Evolutionary conservation across 139 green algal species (phyloP).

Genomic region (Edaphochlamys debaryana): DNA sequence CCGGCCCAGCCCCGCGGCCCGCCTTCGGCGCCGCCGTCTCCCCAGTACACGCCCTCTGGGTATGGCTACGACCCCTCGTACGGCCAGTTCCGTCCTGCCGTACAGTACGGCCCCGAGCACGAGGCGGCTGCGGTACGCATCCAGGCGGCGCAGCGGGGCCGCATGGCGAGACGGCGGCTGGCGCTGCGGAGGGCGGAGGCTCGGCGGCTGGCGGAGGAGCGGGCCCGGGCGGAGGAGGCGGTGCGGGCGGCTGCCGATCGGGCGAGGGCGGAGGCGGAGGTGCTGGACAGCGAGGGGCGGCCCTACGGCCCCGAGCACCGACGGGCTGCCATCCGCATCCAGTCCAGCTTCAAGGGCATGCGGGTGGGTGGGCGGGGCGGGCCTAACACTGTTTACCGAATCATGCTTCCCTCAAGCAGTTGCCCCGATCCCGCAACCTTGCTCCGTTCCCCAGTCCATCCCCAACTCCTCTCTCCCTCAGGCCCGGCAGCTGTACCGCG

Average conservation of each 20-base stretch:
- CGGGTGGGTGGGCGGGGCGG: background rate
- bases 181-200: no score
- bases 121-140: conserved; percentile 6
- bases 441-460: no score
- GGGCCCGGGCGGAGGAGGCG: background rate
- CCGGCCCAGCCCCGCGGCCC: background rate
- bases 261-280: no score
- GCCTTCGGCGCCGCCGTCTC: background rate
- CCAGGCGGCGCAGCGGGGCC: conserved; percentile 7
- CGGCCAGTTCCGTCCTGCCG: no score
- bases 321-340: conserved; percentile 7
- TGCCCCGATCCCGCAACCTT: no score
- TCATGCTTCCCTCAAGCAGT: no score
- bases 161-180: background rate
- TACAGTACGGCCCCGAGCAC: background rate
- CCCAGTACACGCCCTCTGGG: no score
- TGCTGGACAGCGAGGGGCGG: no score
- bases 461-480: no score
- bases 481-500: background rate
- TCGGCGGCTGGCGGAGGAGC: background rate
- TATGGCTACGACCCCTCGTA: no score
- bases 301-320: background rate
- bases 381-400: no score
- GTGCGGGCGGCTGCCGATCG: no score
- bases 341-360: background rate